Base-by-base conservation (phyloP, 164 flowering plant species). In the Aristolochia contorta region DNA sequence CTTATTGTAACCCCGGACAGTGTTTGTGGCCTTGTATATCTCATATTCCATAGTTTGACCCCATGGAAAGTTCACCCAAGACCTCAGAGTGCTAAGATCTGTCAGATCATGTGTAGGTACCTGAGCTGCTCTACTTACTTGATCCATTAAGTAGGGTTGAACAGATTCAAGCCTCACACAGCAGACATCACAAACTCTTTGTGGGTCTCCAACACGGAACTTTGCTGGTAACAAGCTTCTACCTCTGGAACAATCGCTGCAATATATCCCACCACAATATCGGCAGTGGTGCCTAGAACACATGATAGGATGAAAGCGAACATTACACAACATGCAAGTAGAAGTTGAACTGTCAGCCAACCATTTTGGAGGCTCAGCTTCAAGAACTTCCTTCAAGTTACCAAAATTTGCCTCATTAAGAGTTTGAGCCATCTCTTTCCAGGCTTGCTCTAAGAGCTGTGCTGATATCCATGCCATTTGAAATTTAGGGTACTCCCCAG, bases 61-160 rank as follows among this genome's bases (percentile, higher is more conserved):
- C 99, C 97, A 91, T 24, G 97, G 97, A 60, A 94, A 86, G 61
- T 91, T 91, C 18, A 84, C 71, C 99, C 99, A 94, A 23, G 99
- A 94, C 71, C 99, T 77, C 74, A 94, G 74, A 47, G 99, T 91
- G 68, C 96, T 91, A 47, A 94, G 92, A 71, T 94, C 97, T 66
- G 93, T 94, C 66, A 94, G 66, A 76, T 91, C 99, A 71, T 81
- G 88, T 8, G 95, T 91, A 32, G 97, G 93, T 62, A 85, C 69
- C 77, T 88, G 99, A 30, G 96, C 80, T 64, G 99, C 99, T 58
- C 78, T 73, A 72, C 99, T 94, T 4, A 94, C 91, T 79, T 83
- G 87, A 65, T 91, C 84, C 96, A 91, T 84, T 59, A 94, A 69
- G 71, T 77, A 81, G 20, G 88, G 71, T 74, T 85, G 99, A 47